Evolutionary conservation across 805 yeast species (phyloP), one percentile per base, ranked within the genome.

Genomic region (Yarrowia keelungensis): DNA sequence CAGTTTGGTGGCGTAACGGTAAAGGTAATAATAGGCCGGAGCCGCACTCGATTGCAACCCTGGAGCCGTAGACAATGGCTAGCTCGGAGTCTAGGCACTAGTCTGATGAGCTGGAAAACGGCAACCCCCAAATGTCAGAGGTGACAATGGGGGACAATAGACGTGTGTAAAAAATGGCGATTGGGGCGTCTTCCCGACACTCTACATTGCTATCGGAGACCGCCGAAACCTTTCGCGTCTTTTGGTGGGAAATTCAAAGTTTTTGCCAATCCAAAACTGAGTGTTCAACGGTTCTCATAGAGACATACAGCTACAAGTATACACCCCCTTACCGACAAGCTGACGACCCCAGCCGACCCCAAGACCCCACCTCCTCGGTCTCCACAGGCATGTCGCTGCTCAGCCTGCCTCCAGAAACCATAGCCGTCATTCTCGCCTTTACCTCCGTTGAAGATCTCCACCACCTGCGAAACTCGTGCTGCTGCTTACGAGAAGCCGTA

Each of bases 321-420:
- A 26, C 32, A 26, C 32, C 7, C 32, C 32, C 7, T 26, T 26
- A 5, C 32, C 32, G 32, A 26, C 32, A 3, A 3, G 7, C 32
- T 26, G 32, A 26, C 32, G 32, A 26, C 32, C 4, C 32, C 32
- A 26, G 32, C 32, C 32, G 32, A 26, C 32, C 32, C 32, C 32
- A 26, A 26, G 32, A 26, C 32, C 32, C 32, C 32, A 3, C 7
- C 32, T 26, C 32, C 32, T 26, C 32, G 32, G 32, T 26, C 32
- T 26, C 32, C 32, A 26, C 32, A 26, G 39, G 62, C 62, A 56
- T 56, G 62, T 56, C 62, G 47, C 62, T 56, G 62, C 62, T 56
- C 62, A 56, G 62, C 62, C 39, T 56, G 26, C 62, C 62, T 0
- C 62, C 62, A 42, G 62, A 56, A 56, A 56, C 62, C 46, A 19